phyloP scores from a whole-genome alignment of 306 rosid species.

The Medicago ruthenica region DNA sequence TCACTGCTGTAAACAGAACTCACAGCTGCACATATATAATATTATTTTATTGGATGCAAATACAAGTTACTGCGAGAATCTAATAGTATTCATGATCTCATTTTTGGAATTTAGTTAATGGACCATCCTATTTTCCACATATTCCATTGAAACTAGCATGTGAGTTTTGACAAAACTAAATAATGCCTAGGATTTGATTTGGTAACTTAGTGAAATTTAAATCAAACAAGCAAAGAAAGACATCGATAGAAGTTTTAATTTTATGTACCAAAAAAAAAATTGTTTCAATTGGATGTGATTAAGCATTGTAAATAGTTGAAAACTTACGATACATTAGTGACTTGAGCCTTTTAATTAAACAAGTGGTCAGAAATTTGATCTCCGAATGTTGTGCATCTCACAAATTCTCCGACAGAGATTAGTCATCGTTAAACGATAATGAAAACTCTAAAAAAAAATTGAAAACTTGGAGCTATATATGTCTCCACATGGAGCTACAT shows the following conservation, averaged over 20 bases:
- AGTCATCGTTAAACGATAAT: too few relatives aligned
- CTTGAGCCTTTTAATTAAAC: too few relatives aligned
- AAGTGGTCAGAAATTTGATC: too few relatives aligned
- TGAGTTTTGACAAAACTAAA: slow-evolving; percentile 41
- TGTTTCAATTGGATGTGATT: slow-evolving; percentile 44
- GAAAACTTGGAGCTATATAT: slow-evolving; percentile 12
- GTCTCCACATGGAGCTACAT: slow-evolving; percentile 38
- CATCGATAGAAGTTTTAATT: slow-evolving; percentile 29
- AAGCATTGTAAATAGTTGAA: not conserved
- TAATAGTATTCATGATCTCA: slow-evolving; percentile 46
- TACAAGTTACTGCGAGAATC: slow-evolving; percentile 47
- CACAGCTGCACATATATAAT: slow-evolving; percentile 5
- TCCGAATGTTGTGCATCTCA: too few relatives aligned
- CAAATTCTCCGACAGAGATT: too few relatives aligned
- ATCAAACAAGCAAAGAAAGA: slow-evolving; percentile 30
- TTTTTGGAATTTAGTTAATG: slow-evolving; percentile 39
- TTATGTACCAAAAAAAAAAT: not conserved
- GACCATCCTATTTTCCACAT: slow-evolving; percentile 20
- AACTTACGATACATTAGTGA: not conserved
- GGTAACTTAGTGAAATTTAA: slow-evolving; percentile 46
- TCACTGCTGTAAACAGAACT: slow-evolving; percentile 26
- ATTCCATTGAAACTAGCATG: slow-evolving; percentile 29
- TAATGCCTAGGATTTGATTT: slow-evolving; percentile 42
- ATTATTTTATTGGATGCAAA: slow-evolving; percentile 33
- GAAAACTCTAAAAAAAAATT: not conserved